Evolutionary conservation across 306 rosid genomes (phyloP).

Genomic region (Prunus kanzakura): DNA sequence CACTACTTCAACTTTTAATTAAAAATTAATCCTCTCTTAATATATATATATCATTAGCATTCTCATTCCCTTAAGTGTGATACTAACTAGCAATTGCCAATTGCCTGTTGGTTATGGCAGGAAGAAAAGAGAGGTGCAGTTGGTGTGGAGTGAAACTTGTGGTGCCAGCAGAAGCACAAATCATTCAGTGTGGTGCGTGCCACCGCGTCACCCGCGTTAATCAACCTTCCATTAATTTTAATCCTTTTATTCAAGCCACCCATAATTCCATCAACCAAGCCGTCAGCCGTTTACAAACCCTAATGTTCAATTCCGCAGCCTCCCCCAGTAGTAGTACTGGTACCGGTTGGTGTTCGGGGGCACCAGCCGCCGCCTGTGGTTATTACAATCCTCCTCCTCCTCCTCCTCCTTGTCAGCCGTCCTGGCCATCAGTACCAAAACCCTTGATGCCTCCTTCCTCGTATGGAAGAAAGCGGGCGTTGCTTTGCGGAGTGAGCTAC

Average conservation of each 20-base stretch:
- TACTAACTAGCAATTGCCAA: neutral
- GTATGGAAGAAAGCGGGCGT: conserved; percentile 40
- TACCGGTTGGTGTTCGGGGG: no score
- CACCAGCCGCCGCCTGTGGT: no score
- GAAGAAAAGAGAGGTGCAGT: conserved; percentile 31
- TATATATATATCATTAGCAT: neutral
- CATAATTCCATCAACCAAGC: conserved; percentile 2
- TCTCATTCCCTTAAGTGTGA: neutral
- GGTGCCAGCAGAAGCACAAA: conserved; percentile 31
- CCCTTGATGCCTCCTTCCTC: conserved; percentile 8
- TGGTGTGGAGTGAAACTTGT: conserved; percentile 33
- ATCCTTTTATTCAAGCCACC: neutral
- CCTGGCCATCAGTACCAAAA: conserved; percentile 6
- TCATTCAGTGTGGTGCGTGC: conserved; percentile 39
- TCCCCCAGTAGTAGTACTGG: no score
- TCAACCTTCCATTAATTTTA: neutral
- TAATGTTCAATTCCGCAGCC: no score
- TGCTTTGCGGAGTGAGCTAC: conserved; percentile 53
- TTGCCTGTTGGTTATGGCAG: neutral
- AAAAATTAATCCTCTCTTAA: no score
- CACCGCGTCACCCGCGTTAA: conserved; percentile 25
- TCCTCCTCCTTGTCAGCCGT: neutral
- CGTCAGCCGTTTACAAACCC: neutral
- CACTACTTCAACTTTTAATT: neutral
- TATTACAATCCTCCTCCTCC: no score